Conservation (phyloP, 2,329 filamentous ascomycete species). For the Colletotrichum sp. region DNA sequence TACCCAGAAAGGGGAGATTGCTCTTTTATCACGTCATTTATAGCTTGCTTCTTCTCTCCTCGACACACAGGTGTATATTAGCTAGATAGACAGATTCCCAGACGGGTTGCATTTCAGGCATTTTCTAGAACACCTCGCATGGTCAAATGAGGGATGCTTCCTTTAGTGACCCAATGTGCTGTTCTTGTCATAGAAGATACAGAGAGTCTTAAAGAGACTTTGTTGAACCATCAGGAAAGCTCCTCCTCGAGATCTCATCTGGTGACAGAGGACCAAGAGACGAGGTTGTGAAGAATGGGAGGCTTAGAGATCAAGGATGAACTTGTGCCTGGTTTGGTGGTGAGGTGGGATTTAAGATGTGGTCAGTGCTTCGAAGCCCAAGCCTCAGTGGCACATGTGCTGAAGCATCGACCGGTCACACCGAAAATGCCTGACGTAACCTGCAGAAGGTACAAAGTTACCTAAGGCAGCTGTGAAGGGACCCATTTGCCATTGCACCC, state of each 20-base stretch:
- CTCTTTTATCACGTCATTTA: neutral
- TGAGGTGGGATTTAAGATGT: constrained; percentile 5
- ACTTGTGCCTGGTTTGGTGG: neutral
- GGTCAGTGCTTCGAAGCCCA: constrained; percentile 5
- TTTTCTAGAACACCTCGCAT: neutral
- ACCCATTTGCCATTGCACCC: neutral
- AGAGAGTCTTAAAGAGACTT: neutral
- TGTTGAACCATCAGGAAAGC: neutral
- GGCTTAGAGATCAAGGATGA: neutral
- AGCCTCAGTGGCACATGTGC: neutral
- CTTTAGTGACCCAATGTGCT: neutral
- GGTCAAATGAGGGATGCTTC: neutral
- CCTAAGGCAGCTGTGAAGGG: neutral
- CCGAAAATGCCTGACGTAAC: neutral
- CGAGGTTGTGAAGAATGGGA: neutral
- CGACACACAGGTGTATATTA: neutral
- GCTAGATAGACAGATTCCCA: neutral
- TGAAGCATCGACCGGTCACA: neutral
- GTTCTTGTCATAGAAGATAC: neutral
- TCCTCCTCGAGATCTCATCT: neutral
- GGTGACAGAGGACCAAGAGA: neutral
- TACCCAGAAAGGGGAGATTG: neutral
- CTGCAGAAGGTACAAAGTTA: neutral
- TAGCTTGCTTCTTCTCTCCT: neutral
- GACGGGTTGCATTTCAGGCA: neutral